A percentile compares a stretch with the other conserved stretches of the same genome.
These are phyloP conservation scores for Solanum piurae DNA, from an alignment of 257 asterid genomes.

Conservation along the genomic window DNA sequence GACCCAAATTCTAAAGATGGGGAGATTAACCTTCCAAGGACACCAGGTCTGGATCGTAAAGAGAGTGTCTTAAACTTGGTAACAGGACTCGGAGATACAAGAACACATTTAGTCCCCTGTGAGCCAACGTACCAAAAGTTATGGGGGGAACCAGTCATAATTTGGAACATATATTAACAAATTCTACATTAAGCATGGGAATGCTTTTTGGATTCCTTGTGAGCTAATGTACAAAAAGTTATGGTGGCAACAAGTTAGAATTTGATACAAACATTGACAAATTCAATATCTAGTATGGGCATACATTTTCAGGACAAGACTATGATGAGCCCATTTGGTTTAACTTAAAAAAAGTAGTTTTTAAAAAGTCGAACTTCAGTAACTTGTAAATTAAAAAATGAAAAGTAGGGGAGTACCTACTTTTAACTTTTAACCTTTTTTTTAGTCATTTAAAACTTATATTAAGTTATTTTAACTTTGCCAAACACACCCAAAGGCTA, in stretches of 20 bases:
- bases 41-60: constrained; percentile 23
- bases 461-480: neutral
- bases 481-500: neutral
- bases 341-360: neutral
- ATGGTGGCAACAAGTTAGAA: constrained; percentile 7
- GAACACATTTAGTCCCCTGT: constrained; percentile 62
- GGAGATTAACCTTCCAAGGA: constrained; percentile 20
- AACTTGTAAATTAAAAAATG: neutral
- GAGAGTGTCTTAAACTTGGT: constrained; percentile 36
- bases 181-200: neutral
- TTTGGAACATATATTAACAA: neutral
- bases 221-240: constrained; percentile 23
- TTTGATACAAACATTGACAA: neutral
- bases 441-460: neutral
- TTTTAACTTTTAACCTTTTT: too few relatives aligned
- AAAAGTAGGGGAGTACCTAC: neutral
- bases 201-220: constrained; percentile 26
- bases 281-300: neutral
- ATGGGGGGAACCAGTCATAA: constrained; percentile 11
- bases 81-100: constrained; percentile 42
- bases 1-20: constrained; percentile 22
- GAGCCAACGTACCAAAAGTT: constrained; percentile 26
- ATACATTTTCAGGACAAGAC: neutral
- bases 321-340: neutral
- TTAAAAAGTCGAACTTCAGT: neutral